Percentiles rank a stretch among this genome's conserved stretches.
Conservation (phyloP, 345 rosid genomes). For the Balakata baccata region DNA sequence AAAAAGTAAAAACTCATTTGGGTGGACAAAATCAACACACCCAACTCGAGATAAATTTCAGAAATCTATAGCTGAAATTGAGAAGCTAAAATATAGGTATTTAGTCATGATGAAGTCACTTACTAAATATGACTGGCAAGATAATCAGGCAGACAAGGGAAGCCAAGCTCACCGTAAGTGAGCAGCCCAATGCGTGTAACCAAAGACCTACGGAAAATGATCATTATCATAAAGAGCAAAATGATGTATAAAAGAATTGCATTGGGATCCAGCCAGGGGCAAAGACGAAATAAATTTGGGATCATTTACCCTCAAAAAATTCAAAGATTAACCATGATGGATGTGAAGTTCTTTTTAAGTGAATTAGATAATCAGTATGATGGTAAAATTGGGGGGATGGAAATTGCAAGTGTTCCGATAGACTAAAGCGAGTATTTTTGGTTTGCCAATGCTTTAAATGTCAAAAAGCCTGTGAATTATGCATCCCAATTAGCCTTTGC, state of each 20-base stretch:
- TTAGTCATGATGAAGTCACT: conserved; percentile 23
- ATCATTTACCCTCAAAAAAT: neutral
- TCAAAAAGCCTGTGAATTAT: neutral
- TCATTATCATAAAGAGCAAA: neutral
- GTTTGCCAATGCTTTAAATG: neutral
- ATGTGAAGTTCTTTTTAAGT: neutral
- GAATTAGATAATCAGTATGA: neutral
- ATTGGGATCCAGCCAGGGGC: neutral
- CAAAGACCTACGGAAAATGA: conserved; percentile 52
- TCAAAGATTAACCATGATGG: neutral
- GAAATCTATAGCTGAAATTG: neutral
- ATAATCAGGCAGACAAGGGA: conserved; percentile 82
- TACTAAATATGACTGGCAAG: conserved; percentile 82
- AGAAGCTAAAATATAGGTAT: conserved; percentile 12
- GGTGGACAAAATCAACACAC: neutral
- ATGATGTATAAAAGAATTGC: neutral
- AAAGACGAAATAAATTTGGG: neutral
- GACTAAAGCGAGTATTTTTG: too few species aligned
- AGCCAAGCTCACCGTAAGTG: conserved; percentile 95
- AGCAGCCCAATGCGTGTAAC: conserved; percentile 89
- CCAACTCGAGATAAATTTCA: neutral
- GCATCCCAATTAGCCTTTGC: neutral
- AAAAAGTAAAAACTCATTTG: neutral
- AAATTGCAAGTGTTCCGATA: neutral
- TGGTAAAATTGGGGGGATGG: neutral